phyloP scores from a whole-genome alignment of 1,139 yeast genomes.

The Suhomyces bolitotheri region DNA sequence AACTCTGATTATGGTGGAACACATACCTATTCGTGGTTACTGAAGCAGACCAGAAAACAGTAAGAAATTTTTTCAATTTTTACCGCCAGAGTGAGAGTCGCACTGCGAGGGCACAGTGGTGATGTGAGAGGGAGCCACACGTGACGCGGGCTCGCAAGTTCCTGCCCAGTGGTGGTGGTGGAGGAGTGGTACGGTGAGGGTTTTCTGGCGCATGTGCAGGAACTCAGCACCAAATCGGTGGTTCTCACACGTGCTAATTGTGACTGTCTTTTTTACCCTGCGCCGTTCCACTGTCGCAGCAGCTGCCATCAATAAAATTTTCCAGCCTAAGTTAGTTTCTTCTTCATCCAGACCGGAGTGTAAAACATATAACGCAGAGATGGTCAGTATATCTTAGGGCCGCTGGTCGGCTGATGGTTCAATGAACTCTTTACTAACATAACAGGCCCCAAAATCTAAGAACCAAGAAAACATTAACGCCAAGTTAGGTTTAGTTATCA shows the following conservation, averaged over 20 bases:
- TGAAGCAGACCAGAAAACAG: slow-evolving; percentile 13
- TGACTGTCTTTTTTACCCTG: slow-evolving; percentile 14
- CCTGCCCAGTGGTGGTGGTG: not conserved
- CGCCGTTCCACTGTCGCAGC: not conserved
- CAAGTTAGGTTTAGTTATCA: slow-evolving; percentile 96
- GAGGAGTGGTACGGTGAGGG: not conserved
- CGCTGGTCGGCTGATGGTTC: slow-evolving; percentile 4
- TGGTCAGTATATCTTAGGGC: slow-evolving; percentile 67
- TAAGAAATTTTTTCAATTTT: slow-evolving; percentile 16
- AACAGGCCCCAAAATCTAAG: slow-evolving; percentile 81
- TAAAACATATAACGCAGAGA: slow-evolving; percentile 75
- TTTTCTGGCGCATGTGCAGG: too few relatives aligned
- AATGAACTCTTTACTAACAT: slow-evolving; percentile 30
- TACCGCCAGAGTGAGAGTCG: slow-evolving; percentile 12
- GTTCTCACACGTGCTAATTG: slow-evolving; percentile 9
- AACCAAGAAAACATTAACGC: slow-evolving; percentile 95
- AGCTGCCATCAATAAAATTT: slow-evolving; percentile 11
- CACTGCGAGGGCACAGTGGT: slow-evolving; percentile 8
- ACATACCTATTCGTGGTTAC: slow-evolving; percentile 19
- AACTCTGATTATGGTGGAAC: slow-evolving; percentile 2
- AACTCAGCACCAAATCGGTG: too few relatives aligned
- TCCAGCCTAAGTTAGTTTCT: slow-evolving; percentile 9
- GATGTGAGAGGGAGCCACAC: slow-evolving; percentile 3
- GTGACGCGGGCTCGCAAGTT: slow-evolving; percentile 4
- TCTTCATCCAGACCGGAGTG: slow-evolving; percentile 83